Base-by-base conservation (phyloP, 208 protist genomes). In the Endotrypanum monterogeii region DNA sequence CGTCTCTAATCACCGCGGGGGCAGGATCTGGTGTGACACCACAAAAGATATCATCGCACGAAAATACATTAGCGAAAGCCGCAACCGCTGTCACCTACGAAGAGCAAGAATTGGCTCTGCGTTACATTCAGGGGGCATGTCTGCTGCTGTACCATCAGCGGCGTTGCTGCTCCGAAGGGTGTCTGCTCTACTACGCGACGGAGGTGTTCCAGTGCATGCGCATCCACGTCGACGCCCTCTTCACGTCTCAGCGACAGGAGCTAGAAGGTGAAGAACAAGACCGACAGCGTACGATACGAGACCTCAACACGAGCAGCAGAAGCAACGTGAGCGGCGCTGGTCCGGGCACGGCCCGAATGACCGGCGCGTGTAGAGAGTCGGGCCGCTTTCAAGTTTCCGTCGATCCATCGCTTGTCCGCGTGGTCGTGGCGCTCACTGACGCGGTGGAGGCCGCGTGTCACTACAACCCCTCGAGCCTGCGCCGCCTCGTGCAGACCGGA, bases 391-490 rank as follows among this genome's bases (percentile, higher is more conserved):
- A 57, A 30, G 83, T 93, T n/a, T 71, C 76, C 11, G 71, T 94
- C 14, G 73, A 89, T 30, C 35, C 72, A 0, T 80, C 76, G 18
- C 77, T 91, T 50, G 74, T 86, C 56, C 79, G 74, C 23, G 87
- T 94, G 14, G 50, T 97, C 6, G 57, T 95, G 16, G 89, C 93
- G 7, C 77, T 86, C 39, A 84, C 95, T 12, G 90, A 97, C 51
- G 86, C 85, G 20, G 83, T 94, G 28, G 93, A 95, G 83, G 90
- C 91, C 30, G 85, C 86, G 18, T 97, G 93, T 81, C 93, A 97
- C 83, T 97, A 97, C 86, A 90, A 91, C 78, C 85, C 91, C 28
- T 67, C 82, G 28, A 80, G 79, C n/a, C 80, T 95, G 20, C 87
- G 81, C 0, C 86, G 88, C 16, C 79, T 95, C 60, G 91, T 94